Percentiles rank a stretch among this genome's conserved stretches.
phyloP scores from a whole-genome alignment of 805 yeast species.

The Kodamaea jinghongensis region DNA sequence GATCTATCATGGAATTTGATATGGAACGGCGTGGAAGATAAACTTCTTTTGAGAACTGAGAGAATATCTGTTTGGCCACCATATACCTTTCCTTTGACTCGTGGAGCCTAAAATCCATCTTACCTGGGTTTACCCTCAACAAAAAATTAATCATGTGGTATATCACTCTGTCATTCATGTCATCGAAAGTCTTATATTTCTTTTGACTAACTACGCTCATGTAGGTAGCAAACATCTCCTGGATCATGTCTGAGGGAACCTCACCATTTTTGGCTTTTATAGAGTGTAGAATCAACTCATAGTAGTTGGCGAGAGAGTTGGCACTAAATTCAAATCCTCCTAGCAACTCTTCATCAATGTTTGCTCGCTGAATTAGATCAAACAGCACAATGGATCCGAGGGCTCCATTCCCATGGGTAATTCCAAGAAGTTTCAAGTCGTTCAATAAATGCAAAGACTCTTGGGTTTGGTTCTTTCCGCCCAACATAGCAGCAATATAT shows the following conservation, averaged over 20 bases:
- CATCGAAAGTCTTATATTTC: neutral
- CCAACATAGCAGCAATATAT: slow-evolving; percentile 31
- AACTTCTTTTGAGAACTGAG: slow-evolving; percentile 20
- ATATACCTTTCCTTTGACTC: slow-evolving; percentile 13
- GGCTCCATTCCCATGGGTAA: slow-evolving; percentile 22
- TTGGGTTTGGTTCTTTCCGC: slow-evolving; percentile 8
- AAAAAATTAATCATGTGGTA: slow-evolving; percentile 11
- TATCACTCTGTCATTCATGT: slow-evolving; percentile 11
- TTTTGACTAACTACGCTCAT: slow-evolving; percentile 7
- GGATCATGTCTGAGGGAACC: slow-evolving; percentile 17
- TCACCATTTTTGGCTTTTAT: slow-evolving; percentile 8
- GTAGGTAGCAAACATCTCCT: slow-evolving; percentile 22
- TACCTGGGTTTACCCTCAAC: slow-evolving; percentile 7
- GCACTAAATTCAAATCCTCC: slow-evolving; percentile 21
- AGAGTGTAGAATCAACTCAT: slow-evolving; percentile 21
- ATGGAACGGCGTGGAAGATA: slow-evolving; percentile 14
- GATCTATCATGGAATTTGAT: slow-evolving; percentile 25
- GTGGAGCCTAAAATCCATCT: slow-evolving; percentile 16
- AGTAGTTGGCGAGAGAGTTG: slow-evolving; percentile 22
- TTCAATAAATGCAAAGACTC: slow-evolving; percentile 22
- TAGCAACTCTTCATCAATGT: slow-evolving; percentile 25
- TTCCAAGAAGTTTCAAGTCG: slow-evolving; percentile 25
- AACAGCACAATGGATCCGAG: slow-evolving; percentile 14
- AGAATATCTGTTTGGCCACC: slow-evolving; percentile 26
- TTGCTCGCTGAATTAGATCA: slow-evolving; percentile 26